phyloP scores from a whole-genome alignment of 1,284 basidiomycete species.

The Vanrija humicola region DNA sequence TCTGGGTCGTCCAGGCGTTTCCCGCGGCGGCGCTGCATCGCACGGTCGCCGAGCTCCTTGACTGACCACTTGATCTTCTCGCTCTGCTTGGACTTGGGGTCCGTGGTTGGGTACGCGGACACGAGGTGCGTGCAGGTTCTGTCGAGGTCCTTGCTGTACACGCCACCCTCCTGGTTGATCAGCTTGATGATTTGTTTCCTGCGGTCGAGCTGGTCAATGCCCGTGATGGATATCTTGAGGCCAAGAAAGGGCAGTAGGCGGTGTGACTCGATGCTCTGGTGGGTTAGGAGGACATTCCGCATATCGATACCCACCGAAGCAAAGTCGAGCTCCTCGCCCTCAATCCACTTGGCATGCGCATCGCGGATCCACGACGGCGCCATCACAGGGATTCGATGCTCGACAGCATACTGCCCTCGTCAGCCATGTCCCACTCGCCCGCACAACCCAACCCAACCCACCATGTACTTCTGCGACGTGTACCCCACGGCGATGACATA shows the following conservation, averaged over 20 bases:
- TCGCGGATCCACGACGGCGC: slow-evolving; percentile 37
- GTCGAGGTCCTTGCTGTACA: slow-evolving; percentile 45
- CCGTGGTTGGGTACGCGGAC: slow-evolving; percentile 32
- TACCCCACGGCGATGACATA: slow-evolving; percentile 37
- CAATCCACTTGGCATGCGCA: slow-evolving; percentile 29
- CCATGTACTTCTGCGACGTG: slow-evolving; percentile 41
- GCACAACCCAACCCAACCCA: slow-evolving; percentile 11
- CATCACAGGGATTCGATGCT: slow-evolving; percentile 38
- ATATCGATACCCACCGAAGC: slow-evolving; percentile 15
- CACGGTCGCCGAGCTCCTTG: slow-evolving; percentile 28
- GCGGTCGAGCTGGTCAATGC: slow-evolving; percentile 40
- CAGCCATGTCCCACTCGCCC: neutral
- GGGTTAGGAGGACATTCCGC: neutral
- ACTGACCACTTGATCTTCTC: slow-evolving; percentile 46
- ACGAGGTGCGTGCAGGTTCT: slow-evolving; percentile 45
- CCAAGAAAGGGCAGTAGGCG: slow-evolving; percentile 36
- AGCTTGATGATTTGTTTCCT: slow-evolving; percentile 36
- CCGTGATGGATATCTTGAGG: slow-evolving; percentile 38
- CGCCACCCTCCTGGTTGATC: slow-evolving; percentile 37
- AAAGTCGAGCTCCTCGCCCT: slow-evolving; percentile 29
- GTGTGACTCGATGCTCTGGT: slow-evolving; percentile 22
- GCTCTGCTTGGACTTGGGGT: slow-evolving; percentile 27
- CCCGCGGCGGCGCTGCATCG: slow-evolving; percentile 27
- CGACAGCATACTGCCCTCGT: slow-evolving; percentile 36
- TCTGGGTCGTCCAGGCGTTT: slow-evolving; percentile 27